Percentiles rank a stretch among this genome's conserved stretches.
Conservation (phyloP, 2,329 filamentous ascomycete species). For the Thielaviopsis euricoi region DNA sequence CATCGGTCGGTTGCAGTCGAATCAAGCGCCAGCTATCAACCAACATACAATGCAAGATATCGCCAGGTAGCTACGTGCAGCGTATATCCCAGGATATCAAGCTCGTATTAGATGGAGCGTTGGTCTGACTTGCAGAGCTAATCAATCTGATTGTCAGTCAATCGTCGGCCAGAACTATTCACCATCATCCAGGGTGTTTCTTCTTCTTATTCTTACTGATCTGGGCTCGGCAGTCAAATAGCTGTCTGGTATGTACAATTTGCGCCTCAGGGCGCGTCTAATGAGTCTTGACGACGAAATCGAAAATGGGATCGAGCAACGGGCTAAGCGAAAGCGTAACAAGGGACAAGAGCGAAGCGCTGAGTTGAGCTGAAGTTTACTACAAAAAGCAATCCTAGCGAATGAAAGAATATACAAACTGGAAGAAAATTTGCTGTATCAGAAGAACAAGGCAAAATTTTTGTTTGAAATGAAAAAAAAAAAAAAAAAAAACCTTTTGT, state of each 20-base stretch:
- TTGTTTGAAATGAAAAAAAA: conserved; percentile 22
- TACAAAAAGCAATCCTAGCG: neutral
- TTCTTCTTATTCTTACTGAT: neutral
- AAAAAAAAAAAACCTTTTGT: neutral
- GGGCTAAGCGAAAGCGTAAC: neutral
- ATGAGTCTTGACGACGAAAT: neutral
- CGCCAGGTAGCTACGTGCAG: neutral
- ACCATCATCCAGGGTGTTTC: neutral
- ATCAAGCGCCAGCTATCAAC: neutral
- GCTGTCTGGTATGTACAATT: neutral
- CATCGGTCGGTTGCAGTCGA: neutral
- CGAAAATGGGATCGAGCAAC: neutral
- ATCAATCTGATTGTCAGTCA: neutral
- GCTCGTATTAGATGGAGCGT: too few relatives aligned
- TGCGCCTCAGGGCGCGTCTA: neutral
- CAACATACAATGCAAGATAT: too few relatives aligned
- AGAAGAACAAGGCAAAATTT: neutral
- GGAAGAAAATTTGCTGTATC: too few relatives aligned
- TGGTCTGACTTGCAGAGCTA: neutral
- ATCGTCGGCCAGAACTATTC: neutral
- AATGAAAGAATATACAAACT: neutral
- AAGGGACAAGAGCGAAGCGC: neutral
- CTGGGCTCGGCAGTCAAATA: neutral
- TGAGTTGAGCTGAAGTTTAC: neutral
- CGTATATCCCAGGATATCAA: too few relatives aligned